Conservation (phyloP, 352 stramenopile genomes). For the Phytophthora macrochlamydospora region DNA sequence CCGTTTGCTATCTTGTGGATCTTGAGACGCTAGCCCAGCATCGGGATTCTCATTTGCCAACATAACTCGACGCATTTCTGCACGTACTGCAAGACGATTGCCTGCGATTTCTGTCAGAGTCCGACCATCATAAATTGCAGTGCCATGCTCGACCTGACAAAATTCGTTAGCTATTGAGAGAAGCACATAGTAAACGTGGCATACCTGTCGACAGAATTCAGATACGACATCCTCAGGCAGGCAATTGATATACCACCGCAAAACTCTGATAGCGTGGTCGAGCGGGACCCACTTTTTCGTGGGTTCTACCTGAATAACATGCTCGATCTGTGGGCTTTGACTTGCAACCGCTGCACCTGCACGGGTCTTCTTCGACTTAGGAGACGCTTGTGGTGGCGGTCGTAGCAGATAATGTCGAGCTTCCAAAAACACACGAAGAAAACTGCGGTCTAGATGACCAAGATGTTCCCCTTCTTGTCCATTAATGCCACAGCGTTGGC, state of each 20-base stretch:
- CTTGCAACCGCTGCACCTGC: neutral
- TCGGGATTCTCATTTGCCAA: slow-evolving; percentile 25
- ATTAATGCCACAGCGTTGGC: neutral
- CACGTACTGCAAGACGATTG: slow-evolving; percentile 70
- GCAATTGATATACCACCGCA: slow-evolving; percentile 73
- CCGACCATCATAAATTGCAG: slow-evolving; percentile 57
- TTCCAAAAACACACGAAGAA: slow-evolving; percentile 70
- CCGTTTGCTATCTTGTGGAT: slow-evolving; percentile 14
- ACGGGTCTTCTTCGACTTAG: slow-evolving; percentile 13
- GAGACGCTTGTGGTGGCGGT: slow-evolving; percentile 23
- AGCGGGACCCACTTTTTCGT: slow-evolving; percentile 68
- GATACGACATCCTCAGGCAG: slow-evolving; percentile 59
- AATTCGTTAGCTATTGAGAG: neutral
- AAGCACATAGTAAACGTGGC: neutral
- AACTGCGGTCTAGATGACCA: slow-evolving; percentile 58
- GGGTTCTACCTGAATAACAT: slow-evolving; percentile 59
- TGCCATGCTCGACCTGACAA: slow-evolving; percentile 65
- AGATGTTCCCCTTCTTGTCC: slow-evolving; percentile 18
- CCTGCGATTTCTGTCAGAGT: slow-evolving; percentile 58
- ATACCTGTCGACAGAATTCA: slow-evolving; percentile 67
- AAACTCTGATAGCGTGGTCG: slow-evolving; percentile 57
- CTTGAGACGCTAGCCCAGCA: neutral
- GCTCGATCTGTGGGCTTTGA: slow-evolving; percentile 13
- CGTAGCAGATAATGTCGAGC: slow-evolving; percentile 51
- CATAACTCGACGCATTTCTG: slow-evolving; percentile 77